Evolutionary conservation across 2,329 filamentous ascomycete genomes (phyloP).

Genomic region (Diaporthe ampelina): DNA sequence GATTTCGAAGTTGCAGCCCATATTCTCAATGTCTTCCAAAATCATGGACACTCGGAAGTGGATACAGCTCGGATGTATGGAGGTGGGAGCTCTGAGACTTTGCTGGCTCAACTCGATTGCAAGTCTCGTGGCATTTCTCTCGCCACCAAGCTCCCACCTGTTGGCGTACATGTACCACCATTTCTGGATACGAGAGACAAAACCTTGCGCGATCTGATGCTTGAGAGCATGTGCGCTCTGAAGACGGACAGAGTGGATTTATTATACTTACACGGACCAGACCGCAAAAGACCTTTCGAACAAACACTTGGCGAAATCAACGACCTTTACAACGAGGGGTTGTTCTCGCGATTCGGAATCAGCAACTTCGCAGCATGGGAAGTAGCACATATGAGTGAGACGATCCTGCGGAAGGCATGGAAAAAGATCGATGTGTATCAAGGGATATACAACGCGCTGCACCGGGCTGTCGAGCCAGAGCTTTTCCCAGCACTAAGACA

Average conservation of each 20-base stretch:
- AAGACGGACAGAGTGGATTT: conserved; percentile 57
- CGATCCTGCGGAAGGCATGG: conserved; percentile 57
- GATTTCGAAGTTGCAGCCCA: conserved; percentile 66
- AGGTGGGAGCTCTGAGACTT: conserved; percentile 72
- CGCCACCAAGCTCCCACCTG: conserved; percentile 59
- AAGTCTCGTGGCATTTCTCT: conserved; percentile 55
- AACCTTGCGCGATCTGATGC: conserved; percentile 52
- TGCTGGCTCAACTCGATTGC: conserved; percentile 57
- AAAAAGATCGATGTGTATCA: conserved; percentile 61
- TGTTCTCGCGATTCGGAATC: conserved; percentile 60
- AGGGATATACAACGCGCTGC: conserved; percentile 49
- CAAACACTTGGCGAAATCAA: conserved; percentile 62
- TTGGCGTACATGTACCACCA: conserved; percentile 40
- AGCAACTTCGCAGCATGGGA: conserved; percentile 62
- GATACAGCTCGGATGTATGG: conserved; percentile 78
- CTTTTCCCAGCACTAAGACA: conserved; percentile 57
- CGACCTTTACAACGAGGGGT: conserved; percentile 58
- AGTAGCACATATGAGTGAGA: conserved; percentile 61
- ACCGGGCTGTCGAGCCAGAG: conserved; percentile 55
- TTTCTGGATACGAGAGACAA: conserved; percentile 44
- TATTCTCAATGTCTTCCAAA: conserved; percentile 75
- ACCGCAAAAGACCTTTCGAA: conserved; percentile 59
- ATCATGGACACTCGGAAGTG: conserved; percentile 76
- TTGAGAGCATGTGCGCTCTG: conserved; percentile 55
- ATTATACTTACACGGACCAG: conserved; percentile 65